Percentiles rank a stretch among this genome's conserved stretches.
phyloP scores from a whole-genome alignment of 2,329 filamentous ascomycete genomes.

The Incumbomyces lentus region DNA sequence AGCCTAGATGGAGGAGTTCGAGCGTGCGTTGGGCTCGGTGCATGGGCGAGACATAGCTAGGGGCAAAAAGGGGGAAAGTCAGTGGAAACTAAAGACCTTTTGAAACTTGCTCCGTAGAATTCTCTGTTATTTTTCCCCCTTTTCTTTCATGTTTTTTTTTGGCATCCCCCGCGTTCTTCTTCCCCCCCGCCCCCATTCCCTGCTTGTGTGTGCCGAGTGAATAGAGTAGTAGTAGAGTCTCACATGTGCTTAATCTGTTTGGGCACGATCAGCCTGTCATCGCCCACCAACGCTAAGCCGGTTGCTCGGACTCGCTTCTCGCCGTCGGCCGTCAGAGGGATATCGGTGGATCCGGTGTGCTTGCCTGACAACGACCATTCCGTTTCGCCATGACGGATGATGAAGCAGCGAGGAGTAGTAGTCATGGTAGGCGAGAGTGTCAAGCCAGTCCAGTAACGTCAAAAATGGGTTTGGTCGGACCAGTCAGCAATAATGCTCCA shows the following conservation, averaged over 20 bases:
- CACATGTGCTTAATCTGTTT: conserved; percentile 74
- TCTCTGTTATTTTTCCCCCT: too few relatives aligned
- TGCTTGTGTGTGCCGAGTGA: too few relatives aligned
- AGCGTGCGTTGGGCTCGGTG: conserved; percentile 79
- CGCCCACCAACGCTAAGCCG: conserved; percentile 71
- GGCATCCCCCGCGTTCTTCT: too few relatives aligned
- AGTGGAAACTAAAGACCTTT: too few relatives aligned
- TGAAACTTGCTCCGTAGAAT: too few relatives aligned
- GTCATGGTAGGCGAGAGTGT: conserved; percentile 23
- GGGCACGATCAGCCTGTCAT: conserved; percentile 75
- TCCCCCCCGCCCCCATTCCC: too few relatives aligned
- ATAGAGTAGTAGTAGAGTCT: conserved; percentile 28
- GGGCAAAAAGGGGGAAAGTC: too few relatives aligned
- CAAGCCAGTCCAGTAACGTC: background rate
- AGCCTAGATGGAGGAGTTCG: conserved; percentile 69
- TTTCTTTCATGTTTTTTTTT: too few relatives aligned
- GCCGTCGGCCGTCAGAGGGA: conserved; percentile 72
- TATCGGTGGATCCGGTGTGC: conserved; percentile 78
- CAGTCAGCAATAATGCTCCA: background rate
- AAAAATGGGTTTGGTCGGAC: background rate
- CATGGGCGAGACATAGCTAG: conserved; percentile 73
- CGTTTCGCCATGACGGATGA: conserved; percentile 84
- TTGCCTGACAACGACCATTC: conserved; percentile 84
- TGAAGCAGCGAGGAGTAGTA: conserved; percentile 65
- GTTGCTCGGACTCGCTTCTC: conserved; percentile 67